Base-by-base conservation (phyloP, 768 basidiomycete genomes). In the Lactifluus volemus region DNA sequence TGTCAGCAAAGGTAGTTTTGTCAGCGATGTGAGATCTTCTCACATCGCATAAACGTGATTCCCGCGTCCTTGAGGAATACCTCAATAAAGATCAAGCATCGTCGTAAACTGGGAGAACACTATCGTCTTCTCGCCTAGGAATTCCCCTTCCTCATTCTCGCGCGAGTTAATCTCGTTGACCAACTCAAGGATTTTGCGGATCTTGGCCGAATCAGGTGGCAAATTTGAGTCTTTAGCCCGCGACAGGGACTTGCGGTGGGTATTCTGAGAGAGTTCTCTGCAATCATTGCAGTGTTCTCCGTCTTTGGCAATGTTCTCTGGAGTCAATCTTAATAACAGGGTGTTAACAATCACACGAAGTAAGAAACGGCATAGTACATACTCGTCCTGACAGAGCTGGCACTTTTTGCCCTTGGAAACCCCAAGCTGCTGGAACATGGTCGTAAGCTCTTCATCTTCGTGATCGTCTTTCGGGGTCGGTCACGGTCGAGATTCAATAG, bases 81-180 rank as follows among this genome's bases (percentile, higher is more conserved):
- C 73, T 95, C 84, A 48, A 97, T 79, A 58, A 98, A 70, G n/a
- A 71, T 95, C 84, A 63, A 99, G 75, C 88, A 91, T 84, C 55
- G 81, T 79, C 1, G 96, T 98, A 64, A 92, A 92, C 69, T 97
- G 95, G 0, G 92, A 94, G 70, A 98, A 98, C 25, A 99, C 85
- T 64, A 98, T 98, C 0, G 94, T 96, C 80, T 98, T 99, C 70
- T 97, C 92, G 62, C 32, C 47, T 8, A 48, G 5, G n/a, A 6
- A 52, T 32, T 64, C 63, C 32, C 65, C 63, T 15, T 76, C 73
- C 15, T 78, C 71, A 14, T 81, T 73, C 11, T 82, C 78, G 54
- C 82, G 77, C 51, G 78, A 73, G 15, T 85, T 81, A 55, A 93
- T 84, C 17, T 84, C 79, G 11, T 75, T 67, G 45, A 99, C 74